Conservation (phyloP, 1,284 basidiomycete genomes). For the Pseudozyma hubeiensis region DNA sequence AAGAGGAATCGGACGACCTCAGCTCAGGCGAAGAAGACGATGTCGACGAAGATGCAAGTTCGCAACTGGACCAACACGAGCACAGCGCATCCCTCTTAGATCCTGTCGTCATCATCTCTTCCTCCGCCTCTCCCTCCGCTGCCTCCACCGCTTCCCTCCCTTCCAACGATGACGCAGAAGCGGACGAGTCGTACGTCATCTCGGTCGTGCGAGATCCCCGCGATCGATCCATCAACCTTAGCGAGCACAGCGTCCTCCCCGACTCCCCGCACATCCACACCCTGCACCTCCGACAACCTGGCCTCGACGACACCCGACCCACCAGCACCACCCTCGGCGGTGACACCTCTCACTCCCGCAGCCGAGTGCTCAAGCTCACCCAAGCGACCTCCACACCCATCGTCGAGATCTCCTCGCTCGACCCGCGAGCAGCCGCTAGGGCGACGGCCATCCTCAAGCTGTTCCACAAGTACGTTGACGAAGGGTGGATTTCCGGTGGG, state of each 20-base stretch:
- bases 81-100: constrained; percentile 8
- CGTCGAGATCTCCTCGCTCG: constrained; percentile 59
- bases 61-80: constrained; percentile 12
- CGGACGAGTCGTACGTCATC: constrained; percentile 15
- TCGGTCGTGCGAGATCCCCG: constrained; percentile 28
- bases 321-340: constrained; percentile 3
- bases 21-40: constrained; percentile 2
- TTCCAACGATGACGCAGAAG: background rate
- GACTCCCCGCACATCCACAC: constrained; percentile 43
- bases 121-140: constrained; percentile 11
- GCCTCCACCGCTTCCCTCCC: background rate
- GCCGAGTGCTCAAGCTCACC: constrained; percentile 53
- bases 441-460: constrained; percentile 63
- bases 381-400: constrained; percentile 54
- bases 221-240: constrained; percentile 14
- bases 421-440: constrained; percentile 56
- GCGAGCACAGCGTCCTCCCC: constrained; percentile 17
- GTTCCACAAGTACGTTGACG: constrained; percentile 62
- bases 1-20: constrained; percentile 1
- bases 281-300: constrained; percentile 34
- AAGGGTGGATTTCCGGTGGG: constrained; percentile 46
- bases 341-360: constrained; percentile 40
- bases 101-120: constrained; percentile 11
- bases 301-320: background rate
- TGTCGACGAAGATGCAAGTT: constrained; percentile 1